A percentile compares a stretch with the other conserved stretches of the same genome.
Evolutionary conservation across 2,329 filamentous ascomycete genomes (phyloP).

Genomic region (Alternaria panax): DNA sequence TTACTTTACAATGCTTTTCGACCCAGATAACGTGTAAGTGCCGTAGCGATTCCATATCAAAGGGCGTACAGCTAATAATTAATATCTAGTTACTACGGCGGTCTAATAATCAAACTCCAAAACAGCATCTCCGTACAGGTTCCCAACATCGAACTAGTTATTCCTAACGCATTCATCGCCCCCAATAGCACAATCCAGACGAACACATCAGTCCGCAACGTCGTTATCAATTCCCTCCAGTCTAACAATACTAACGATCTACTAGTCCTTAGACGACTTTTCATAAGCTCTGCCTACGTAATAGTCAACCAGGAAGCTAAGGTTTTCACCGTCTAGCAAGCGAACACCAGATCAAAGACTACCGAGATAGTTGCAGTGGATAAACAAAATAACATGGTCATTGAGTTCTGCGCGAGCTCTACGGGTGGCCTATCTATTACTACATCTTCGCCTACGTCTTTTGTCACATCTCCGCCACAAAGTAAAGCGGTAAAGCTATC

Average conservation of each 20-base stretch:
- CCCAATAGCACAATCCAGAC: constrained; percentile 15
- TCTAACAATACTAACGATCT: constrained; percentile 20
- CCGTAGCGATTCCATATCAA: neutral
- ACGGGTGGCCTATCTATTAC: neutral
- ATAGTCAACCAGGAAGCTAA: constrained; percentile 29
- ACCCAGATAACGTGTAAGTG: constrained; percentile 25
- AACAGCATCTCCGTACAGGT: constrained; percentile 21
- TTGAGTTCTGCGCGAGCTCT: constrained; percentile 17
- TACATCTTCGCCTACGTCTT: constrained; percentile 11
- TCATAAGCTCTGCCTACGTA: constrained; percentile 28
- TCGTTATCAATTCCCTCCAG: constrained; percentile 26
- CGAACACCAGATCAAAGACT: constrained; percentile 12
- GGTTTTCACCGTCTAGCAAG: constrained; percentile 23
- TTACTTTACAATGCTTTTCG: constrained; percentile 26
- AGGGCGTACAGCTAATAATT: constrained; percentile 6
- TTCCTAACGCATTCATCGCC: constrained; percentile 20
- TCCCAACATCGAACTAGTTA: constrained; percentile 28
- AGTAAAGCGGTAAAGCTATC: constrained; percentile 13
- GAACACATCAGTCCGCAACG: constrained; percentile 20
- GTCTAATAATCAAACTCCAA: constrained; percentile 24
- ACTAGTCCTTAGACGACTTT: constrained; percentile 25
- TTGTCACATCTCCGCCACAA: constrained; percentile 5
- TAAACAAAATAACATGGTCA: constrained; percentile 17
- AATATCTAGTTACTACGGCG: constrained; percentile 25
- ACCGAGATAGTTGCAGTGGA: constrained; percentile 17